Percentiles rank a stretch among this genome's conserved stretches.
These are phyloP conservation scores for Moesziomyces aphidis DNA, from an alignment of 1,284 basidiomycete species.

Conservation along the genomic window DNA sequence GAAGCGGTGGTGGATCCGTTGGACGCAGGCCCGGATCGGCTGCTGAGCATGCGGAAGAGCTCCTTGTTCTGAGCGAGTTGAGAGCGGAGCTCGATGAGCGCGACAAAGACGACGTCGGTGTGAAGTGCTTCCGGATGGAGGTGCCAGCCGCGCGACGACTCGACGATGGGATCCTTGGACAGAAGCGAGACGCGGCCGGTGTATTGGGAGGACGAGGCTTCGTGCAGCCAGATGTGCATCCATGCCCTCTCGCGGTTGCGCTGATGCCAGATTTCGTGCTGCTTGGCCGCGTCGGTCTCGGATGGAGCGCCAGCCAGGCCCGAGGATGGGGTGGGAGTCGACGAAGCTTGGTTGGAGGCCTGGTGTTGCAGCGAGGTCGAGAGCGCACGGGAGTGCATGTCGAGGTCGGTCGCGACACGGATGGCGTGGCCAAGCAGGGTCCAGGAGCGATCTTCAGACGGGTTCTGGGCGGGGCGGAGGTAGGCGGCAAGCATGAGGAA, in stretches of 20 bases:
- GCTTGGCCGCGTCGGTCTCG: constrained; percentile 1
- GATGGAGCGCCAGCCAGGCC: background rate
- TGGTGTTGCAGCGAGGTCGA: constrained; percentile 22
- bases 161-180: constrained; percentile 39
- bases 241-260: constrained; percentile 39
- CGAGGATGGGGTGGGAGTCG: background rate
- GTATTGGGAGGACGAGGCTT: constrained; percentile 41
- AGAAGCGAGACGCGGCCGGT: constrained; percentile 40
- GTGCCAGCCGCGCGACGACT: constrained; percentile 40
- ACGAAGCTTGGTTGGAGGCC: background rate
- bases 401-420: constrained; percentile 36
- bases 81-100: constrained; percentile 42
- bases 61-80: constrained; percentile 38
- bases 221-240: constrained; percentile 52
- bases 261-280: constrained; percentile 22
- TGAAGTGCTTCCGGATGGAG: constrained; percentile 33
- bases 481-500: constrained; percentile 48
- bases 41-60: constrained; percentile 37
- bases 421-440: constrained; percentile 42
- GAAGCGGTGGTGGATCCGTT: background rate
- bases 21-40: constrained; percentile 1
- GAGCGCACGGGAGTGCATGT: constrained; percentile 36
- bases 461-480: constrained; percentile 29
- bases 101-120: constrained; percentile 43
- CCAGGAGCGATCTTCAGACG: constrained; percentile 43